Evolutionary conservation across 2,329 filamentous ascomycete genomes (phyloP).

Genomic region (Bipolaris oryzae): DNA sequence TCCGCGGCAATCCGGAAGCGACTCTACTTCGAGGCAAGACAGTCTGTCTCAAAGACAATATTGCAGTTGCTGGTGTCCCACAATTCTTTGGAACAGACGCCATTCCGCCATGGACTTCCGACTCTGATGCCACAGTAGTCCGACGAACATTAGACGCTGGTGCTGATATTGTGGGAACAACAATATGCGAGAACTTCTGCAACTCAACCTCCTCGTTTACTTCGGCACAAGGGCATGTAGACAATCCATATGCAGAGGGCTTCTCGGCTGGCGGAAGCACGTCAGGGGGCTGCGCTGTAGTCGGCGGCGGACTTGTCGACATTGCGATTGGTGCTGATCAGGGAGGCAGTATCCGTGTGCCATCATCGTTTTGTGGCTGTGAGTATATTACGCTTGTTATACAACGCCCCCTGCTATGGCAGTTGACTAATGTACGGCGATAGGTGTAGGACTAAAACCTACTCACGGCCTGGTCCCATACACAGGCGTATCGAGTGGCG

Average conservation of each 20-base stretch:
- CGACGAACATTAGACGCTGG: slow-evolving; percentile 59
- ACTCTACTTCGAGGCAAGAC: slow-evolving; percentile 48
- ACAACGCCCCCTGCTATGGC: not conserved
- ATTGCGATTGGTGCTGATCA: slow-evolving; percentile 50
- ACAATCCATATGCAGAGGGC: slow-evolving; percentile 53
- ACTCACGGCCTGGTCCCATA: slow-evolving; percentile 59
- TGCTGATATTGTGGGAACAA: slow-evolving; percentile 57
- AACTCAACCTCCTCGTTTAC: slow-evolving; percentile 57
- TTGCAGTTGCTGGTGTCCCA: slow-evolving; percentile 61
- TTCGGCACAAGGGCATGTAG: slow-evolving; percentile 48
- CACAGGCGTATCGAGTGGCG: slow-evolving; percentile 52
- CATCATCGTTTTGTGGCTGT: slow-evolving; percentile 46
- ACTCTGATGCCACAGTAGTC: slow-evolving; percentile 61
- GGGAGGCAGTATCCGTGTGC: slow-evolving; percentile 49
- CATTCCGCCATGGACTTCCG: slow-evolving; percentile 56
- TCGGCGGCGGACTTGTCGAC: slow-evolving; percentile 49
- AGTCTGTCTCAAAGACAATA: slow-evolving; percentile 61
- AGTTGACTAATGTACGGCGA: not conserved
- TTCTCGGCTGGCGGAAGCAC: slow-evolving; percentile 58
- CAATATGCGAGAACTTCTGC: slow-evolving; percentile 62
- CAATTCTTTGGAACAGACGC: slow-evolving; percentile 61
- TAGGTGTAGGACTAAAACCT: slow-evolving; percentile 50
- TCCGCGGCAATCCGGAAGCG: slow-evolving; percentile 43
- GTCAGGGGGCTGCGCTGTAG: slow-evolving; percentile 53
- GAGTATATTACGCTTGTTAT: slow-evolving; percentile 2